A percentile compares a stretch with the other conserved stretches of the same genome.
Evolutionary conservation across 2,329 filamentous ascomycete species (phyloP).

Genomic region (Capronia epimyces): DNA sequence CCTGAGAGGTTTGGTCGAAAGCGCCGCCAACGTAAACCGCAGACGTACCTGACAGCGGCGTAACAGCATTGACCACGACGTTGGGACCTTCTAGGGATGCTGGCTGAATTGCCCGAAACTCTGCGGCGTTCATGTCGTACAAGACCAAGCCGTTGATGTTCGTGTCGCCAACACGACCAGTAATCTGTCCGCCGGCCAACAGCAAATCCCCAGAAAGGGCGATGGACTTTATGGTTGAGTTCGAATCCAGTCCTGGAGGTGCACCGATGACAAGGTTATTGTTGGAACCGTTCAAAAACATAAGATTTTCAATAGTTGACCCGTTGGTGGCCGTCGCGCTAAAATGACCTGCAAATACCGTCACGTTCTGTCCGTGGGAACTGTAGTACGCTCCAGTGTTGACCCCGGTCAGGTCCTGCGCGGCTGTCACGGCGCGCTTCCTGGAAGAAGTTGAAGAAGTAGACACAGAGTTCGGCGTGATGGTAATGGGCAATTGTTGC

Average conservation of each 20-base stretch:
- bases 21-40: slow-evolving; percentile 82
- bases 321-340: slow-evolving; percentile 63
- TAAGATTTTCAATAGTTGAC: slow-evolving; percentile 69
- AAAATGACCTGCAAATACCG: slow-evolving; percentile 84
- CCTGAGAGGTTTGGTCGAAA: slow-evolving; percentile 70
- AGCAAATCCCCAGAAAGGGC: slow-evolving; percentile 62
- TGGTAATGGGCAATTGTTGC: slow-evolving; percentile 47
- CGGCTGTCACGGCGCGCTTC: slow-evolving; percentile 32
- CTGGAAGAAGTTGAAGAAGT: slow-evolving; percentile 24
- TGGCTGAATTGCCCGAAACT: slow-evolving; percentile 63
- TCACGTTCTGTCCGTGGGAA: slow-evolving; percentile 66
- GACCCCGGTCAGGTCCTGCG: slow-evolving; percentile 46
- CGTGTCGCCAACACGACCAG: slow-evolving; percentile 60
- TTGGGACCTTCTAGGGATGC: slow-evolving; percentile 65
- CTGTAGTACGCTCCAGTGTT: slow-evolving; percentile 73
- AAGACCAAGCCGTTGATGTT: slow-evolving; percentile 68
- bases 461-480: slow-evolving; percentile 32
- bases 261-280: slow-evolving; percentile 64
- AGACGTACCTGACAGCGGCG: slow-evolving; percentile 61
- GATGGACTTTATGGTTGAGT: slow-evolving; percentile 71
- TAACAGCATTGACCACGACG: slow-evolving; percentile 70
- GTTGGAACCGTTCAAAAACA: slow-evolving; percentile 73
- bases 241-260: slow-evolving; percentile 57
- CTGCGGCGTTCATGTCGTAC: slow-evolving; percentile 65
- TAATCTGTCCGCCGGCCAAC: slow-evolving; percentile 76